phyloP scores from a whole-genome alignment of 2,329 filamentous ascomycete genomes.

The Fusarium pseudoanthophilum region DNA sequence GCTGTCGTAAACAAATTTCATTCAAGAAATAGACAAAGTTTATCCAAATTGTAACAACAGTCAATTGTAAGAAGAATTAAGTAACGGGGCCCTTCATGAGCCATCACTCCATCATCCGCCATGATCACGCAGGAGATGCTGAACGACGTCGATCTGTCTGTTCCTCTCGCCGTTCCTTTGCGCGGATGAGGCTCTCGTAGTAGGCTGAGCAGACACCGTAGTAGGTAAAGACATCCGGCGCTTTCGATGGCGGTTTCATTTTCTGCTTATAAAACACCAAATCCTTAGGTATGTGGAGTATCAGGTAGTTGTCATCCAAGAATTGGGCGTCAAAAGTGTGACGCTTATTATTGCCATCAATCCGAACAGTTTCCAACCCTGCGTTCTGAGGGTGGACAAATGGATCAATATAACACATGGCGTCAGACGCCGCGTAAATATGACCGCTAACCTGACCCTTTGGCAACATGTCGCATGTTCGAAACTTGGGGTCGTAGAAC shows the following conservation, averaged over 20 bases:
- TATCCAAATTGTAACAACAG: no score
- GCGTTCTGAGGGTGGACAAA: no score
- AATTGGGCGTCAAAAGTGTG: not conserved
- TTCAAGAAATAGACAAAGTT: no score
- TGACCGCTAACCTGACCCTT: no score
- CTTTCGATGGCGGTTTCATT: not conserved
- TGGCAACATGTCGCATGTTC: rapidly evolving
- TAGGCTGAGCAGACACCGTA: not conserved
- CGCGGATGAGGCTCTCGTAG: not conserved
- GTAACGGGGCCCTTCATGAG: no score
- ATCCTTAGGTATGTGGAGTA: not conserved
- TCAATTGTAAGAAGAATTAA: no score
- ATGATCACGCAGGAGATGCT: not conserved
- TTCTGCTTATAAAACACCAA: not conserved
- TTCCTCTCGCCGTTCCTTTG: not conserved
- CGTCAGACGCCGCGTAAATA: no score
- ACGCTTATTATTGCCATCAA: no score
- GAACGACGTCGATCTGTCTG: not conserved
- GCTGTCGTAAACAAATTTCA: no score
- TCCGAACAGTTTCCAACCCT: no score
- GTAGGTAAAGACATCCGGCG: not conserved
- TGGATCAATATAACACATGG: no score
- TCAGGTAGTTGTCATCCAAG: not conserved
- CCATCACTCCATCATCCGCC: not conserved
- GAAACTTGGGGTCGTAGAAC: no score